Percentiles rank a stretch among this genome's conserved stretches.
Evolutionary conservation across 768 basidiomycete genomes (phyloP).

Genomic region (Rhizopogon roseolus): DNA sequence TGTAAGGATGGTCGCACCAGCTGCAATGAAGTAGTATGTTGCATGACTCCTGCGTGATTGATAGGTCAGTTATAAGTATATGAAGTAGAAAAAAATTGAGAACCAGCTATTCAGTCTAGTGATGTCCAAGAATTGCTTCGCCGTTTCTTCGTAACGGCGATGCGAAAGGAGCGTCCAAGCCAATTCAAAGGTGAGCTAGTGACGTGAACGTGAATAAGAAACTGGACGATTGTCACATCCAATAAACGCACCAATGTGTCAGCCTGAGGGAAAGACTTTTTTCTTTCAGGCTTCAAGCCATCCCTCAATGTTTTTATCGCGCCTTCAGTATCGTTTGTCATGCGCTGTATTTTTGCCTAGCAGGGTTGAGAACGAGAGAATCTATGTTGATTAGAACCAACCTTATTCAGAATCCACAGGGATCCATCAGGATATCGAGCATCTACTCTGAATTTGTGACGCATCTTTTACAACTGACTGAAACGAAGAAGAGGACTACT

Average conservation of each 20-base stretch:
- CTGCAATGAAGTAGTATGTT: conserved; percentile 75
- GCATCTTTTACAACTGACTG: background rate
- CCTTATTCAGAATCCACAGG: conserved; percentile 71
- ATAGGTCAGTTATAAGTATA: background rate
- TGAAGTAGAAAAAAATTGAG: background rate
- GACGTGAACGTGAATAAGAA: background rate
- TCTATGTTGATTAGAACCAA: conserved; percentile 13
- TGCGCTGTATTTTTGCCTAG: conserved; percentile 72
- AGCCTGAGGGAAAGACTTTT: conserved; percentile 60
- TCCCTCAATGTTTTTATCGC: conserved; percentile 60
- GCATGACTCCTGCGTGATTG: conserved; percentile 56
- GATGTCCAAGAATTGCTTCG: conserved; percentile 59
- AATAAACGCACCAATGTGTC: conserved; percentile 54
- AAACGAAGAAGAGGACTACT: conserved; percentile 12
- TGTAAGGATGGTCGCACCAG: conserved; percentile 32
- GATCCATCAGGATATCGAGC: conserved; percentile 60
- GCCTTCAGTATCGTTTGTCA: conserved; percentile 58
- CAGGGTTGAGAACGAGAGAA: background rate
- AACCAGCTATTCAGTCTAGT: conserved; percentile 71
- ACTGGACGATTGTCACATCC: background rate
- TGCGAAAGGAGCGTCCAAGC: conserved; percentile 71
- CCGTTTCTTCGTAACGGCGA: conserved; percentile 61
- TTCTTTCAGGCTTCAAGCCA: conserved; percentile 49
- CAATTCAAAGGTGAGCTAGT: conserved; percentile 70
- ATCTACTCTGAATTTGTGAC: conserved; percentile 37